Evolutionary conservation across 2,329 filamentous ascomycete species (phyloP).

Genomic region (Trichoderma afroharzianum): DNA sequence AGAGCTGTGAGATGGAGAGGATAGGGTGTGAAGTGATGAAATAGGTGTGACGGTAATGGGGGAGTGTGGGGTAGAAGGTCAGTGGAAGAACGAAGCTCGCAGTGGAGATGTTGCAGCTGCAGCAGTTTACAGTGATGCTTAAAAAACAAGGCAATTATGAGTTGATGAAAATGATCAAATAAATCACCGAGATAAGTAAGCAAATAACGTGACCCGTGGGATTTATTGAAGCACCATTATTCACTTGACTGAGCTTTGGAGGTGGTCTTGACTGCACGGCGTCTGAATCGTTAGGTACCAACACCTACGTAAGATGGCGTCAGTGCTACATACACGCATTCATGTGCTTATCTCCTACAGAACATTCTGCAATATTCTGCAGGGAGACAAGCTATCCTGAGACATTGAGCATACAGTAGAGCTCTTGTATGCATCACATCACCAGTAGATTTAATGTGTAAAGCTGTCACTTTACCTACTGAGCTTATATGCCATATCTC

Average conservation of each 20-base stretch:
- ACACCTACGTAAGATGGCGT: slow-evolving; percentile 15
- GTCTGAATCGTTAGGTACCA: background rate
- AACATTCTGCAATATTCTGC: background rate
- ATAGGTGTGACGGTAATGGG: background rate
- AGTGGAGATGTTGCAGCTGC: background rate
- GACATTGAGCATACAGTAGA: background rate
- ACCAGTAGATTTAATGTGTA: background rate
- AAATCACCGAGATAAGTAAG: background rate
- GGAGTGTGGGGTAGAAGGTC: slow-evolving; percentile 6
- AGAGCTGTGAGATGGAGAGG: background rate
- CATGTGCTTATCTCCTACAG: background rate
- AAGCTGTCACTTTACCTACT: background rate
- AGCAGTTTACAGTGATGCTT: background rate
- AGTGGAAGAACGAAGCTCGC: background rate
- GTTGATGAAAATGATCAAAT: background rate
- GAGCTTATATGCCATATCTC: background rate
- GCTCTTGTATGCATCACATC: background rate
- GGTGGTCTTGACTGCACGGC: background rate
- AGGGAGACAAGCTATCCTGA: background rate
- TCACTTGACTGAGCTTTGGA: background rate
- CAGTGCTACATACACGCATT: background rate
- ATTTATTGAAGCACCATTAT: background rate
- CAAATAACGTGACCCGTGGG: background rate
- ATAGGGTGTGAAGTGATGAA: background rate
- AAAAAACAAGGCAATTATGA: background rate